Evolutionary conservation across 2,329 filamentous ascomycete species (phyloP).

Genomic region (Davidsoniella neocaledoniae): DNA sequence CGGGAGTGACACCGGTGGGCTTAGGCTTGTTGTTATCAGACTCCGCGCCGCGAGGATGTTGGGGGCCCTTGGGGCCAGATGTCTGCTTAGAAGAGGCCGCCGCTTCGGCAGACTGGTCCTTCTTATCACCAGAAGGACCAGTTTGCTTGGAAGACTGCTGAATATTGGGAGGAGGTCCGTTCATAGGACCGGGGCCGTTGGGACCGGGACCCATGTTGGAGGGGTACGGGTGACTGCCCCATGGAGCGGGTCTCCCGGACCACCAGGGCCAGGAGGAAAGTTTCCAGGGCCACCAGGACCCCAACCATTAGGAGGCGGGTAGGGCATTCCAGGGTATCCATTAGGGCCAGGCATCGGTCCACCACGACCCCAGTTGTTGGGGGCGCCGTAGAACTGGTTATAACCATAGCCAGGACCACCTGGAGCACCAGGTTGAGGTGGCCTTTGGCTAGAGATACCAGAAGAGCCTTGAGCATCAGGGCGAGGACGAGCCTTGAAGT

Average conservation of each 20-base stretch:
- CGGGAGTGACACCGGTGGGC: background rate
- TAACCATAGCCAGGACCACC: conserved; percentile 11
- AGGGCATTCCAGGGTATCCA: conserved; percentile 44
- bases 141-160: conserved; percentile 15
- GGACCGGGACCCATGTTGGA: conserved; percentile 20
- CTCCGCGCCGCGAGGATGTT: background rate
- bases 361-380: conserved; percentile 38
- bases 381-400: conserved; percentile 31
- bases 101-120: conserved; percentile 27
- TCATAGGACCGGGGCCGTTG: conserved; percentile 9
- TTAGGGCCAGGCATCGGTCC: conserved; percentile 22
- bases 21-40: background rate
- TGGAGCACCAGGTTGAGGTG: conserved; percentile 2
- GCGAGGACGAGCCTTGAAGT: conserved; percentile 13
- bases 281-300: conserved; percentile 55
- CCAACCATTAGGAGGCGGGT: conserved; percentile 59
- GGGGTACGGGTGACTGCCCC: conserved; percentile 43
- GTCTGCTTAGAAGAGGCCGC: background rate
- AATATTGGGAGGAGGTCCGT: conserved; percentile 2
- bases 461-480: conserved; percentile 9
- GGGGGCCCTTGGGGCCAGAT: background rate
- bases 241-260: conserved; percentile 42
- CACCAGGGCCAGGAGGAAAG: conserved; percentile 43
- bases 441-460: conserved; percentile 2
- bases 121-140: conserved; percentile 14